Percentiles rank a stretch among this genome's conserved stretches.
phyloP scores from a whole-genome alignment of 768 basidiomycete genomes.

The Termitomyces sp. region DNA sequence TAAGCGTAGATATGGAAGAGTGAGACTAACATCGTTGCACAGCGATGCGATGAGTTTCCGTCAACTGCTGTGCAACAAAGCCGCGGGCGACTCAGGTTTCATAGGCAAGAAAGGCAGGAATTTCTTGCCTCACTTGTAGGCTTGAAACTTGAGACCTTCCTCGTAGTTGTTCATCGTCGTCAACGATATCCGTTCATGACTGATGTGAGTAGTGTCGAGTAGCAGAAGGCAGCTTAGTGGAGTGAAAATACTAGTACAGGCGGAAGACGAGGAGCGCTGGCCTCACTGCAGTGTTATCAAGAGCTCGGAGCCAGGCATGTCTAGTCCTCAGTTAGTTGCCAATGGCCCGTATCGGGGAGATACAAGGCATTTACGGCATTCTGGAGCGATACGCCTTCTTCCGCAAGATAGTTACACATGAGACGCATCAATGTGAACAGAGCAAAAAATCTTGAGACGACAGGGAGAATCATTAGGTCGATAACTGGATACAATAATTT shows the following conservation, averaged over 20 bases:
- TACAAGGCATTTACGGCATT: background rate
- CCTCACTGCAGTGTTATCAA: too few species aligned
- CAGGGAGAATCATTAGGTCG: background rate
- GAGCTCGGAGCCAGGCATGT: background rate
- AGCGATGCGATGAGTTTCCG: background rate
- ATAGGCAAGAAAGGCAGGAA: background rate
- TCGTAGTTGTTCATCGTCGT: background rate
- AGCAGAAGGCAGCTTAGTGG: background rate
- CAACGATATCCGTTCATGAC: background rate
- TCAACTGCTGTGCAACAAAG: background rate
- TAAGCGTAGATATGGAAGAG: background rate
- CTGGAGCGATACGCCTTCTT: too few species aligned
- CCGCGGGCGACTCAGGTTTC: background rate
- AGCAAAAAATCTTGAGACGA: background rate
- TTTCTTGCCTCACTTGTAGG: too few species aligned
- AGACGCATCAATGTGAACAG: background rate
- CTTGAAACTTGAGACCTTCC: background rate
- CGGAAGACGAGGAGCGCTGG: background rate
- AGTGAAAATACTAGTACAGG: too few species aligned
- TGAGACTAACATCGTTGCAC: background rate
- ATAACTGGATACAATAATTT: background rate
- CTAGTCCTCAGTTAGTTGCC: background rate
- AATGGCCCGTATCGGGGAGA: background rate
- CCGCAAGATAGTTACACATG: background rate
- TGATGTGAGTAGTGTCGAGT: background rate